These are phyloP conservation scores for Arxiozyma slooffiae DNA, from an alignment of 1,139 yeast genomes.

Conservation along the genomic window DNA sequence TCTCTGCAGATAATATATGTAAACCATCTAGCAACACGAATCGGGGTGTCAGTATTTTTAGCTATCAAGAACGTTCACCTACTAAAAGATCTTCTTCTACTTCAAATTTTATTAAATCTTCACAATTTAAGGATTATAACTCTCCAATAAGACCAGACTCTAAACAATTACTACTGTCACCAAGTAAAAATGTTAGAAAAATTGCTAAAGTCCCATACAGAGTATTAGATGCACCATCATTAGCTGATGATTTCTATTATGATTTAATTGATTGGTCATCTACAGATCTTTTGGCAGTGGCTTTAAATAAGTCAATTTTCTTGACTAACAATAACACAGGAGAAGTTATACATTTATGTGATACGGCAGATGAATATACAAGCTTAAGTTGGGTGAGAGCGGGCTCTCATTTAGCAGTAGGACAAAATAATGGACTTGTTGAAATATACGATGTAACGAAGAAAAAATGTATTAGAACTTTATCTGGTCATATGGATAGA, in stretches of 20 bases:
- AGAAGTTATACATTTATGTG: conserved; percentile 68
- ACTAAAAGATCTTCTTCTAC: conserved; percentile 42
- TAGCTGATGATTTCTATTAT: conserved; percentile 86
- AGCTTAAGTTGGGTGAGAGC: conserved; percentile 88
- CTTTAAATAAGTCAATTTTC: conserved; percentile 79
- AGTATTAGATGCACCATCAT: conserved; percentile 91
- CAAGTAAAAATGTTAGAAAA: conserved; percentile 67
- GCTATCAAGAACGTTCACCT: conserved; percentile 61
- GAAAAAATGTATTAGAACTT: conserved; percentile 71
- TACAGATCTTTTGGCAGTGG: conserved; percentile 81
- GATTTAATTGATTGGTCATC: conserved; percentile 95
- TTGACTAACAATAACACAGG: conserved; percentile 87
- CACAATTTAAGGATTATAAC: conserved; percentile 51
- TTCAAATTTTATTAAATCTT: conserved; percentile 47
- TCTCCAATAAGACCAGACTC: conserved; percentile 89
- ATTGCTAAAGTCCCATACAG: conserved; percentile 84
- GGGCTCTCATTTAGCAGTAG: conserved; percentile 91
- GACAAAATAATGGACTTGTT: conserved; percentile 76
- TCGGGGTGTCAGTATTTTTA: conserved; percentile 46
- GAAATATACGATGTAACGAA: conserved; percentile 95
- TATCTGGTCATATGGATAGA: conserved; percentile 83
- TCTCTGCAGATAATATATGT: conserved; percentile 18
- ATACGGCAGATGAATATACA: conserved; percentile 34
- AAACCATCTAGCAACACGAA: conserved; percentile 44
- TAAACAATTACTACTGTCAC: conserved; percentile 67